These are phyloP conservation scores for Erodium chrysanthum DNA, from an alignment of 441 rosid genomes.

Conservation along the genomic window DNA sequence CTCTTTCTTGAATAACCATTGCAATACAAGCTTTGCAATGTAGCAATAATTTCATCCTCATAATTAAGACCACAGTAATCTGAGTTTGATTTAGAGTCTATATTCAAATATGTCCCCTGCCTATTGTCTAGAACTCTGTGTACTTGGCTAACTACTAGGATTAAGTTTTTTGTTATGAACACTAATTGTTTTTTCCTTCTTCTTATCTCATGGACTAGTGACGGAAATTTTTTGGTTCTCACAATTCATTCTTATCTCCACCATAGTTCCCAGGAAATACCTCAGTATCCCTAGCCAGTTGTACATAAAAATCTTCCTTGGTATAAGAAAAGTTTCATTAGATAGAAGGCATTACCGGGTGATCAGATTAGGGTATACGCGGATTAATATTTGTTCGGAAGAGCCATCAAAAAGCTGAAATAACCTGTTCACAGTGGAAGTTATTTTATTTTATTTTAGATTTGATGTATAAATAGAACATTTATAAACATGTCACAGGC, in stretches of 20 bases:
- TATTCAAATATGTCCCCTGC: background rate
- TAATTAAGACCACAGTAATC: background rate
- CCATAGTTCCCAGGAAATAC: no score
- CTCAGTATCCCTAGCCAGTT: no score
- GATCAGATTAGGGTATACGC: no score
- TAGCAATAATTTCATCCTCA: conserved; percentile 3
- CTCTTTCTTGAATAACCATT: background rate
- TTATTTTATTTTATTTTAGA: background rate
- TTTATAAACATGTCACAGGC: background rate
- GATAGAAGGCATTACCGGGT: no score
- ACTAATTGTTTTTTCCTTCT: background rate
- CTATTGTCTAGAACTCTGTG: background rate
- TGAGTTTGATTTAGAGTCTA: no score
- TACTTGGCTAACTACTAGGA: background rate
- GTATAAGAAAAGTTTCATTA: no score
- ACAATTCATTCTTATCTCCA: no score
- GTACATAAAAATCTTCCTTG: no score
- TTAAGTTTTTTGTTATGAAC: background rate
- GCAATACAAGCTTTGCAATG: background rate
- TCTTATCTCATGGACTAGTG: background rate
- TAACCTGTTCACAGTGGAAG: no score
- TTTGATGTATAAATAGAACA: background rate
- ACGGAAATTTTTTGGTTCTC: background rate
- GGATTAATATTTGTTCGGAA: no score
- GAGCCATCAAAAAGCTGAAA: no score